Evolutionary conservation across 331 rosid species (phyloP).

Genomic region (Malus hybrid): DNA sequence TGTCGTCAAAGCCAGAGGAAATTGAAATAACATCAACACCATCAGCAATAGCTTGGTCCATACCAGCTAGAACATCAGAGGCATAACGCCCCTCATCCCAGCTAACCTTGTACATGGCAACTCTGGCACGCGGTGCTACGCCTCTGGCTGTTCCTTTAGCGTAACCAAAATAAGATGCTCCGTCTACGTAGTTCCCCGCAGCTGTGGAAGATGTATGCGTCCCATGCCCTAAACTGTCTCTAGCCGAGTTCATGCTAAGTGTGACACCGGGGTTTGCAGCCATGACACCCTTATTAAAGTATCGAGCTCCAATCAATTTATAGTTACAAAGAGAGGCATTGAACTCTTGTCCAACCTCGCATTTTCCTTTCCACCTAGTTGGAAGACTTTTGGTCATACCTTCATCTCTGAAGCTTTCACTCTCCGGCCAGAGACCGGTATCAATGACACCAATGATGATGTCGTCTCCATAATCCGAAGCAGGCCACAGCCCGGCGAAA

Average conservation of each 20-base stretch:
- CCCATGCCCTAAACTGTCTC: slow-evolving; percentile 42
- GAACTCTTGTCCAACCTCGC: slow-evolving; percentile 48
- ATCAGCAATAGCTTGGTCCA: slow-evolving; percentile 50
- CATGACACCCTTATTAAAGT: slow-evolving; percentile 42
- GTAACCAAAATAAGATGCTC: slow-evolving; percentile 36
- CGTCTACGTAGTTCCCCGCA: slow-evolving; percentile 38
- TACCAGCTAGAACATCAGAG: slow-evolving; percentile 52
- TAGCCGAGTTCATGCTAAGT: slow-evolving; percentile 44
- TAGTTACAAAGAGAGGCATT: slow-evolving; percentile 41
- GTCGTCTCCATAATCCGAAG: slow-evolving; percentile 35
- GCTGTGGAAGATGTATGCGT: slow-evolving; percentile 45
- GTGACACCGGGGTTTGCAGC: slow-evolving; percentile 19
- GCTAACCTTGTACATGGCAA: slow-evolving; percentile 39
- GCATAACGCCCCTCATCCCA: slow-evolving; percentile 35
- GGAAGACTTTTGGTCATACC: slow-evolving; percentile 35
- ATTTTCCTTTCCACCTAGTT: slow-evolving; percentile 42
- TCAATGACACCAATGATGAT: slow-evolving; percentile 43
- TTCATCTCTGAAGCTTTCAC: slow-evolving; percentile 43
- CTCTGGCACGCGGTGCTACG: slow-evolving; percentile 36
- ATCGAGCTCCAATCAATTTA: slow-evolving; percentile 53
- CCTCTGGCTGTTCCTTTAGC: slow-evolving; percentile 52
- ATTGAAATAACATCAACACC: slow-evolving; percentile 58
- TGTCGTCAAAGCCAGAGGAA: slow-evolving; percentile 24
- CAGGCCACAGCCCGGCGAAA: slow-evolving; percentile 39
- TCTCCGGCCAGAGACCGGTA: slow-evolving; percentile 49